These are phyloP conservation scores for Termitomyces sp. DNA, from an alignment of 768 basidiomycete genomes.

Conservation along the genomic window DNA sequence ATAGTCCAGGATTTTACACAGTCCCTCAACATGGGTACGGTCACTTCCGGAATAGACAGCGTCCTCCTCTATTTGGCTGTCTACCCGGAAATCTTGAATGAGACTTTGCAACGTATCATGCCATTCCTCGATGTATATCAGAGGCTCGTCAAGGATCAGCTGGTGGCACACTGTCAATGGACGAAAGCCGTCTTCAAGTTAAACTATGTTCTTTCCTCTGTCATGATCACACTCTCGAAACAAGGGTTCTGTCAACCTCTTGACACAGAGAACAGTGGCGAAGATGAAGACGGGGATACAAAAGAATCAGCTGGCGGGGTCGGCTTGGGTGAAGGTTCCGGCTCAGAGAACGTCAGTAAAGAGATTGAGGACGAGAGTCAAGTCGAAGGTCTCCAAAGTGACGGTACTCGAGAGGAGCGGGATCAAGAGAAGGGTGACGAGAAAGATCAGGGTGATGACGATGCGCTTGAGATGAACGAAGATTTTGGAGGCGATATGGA, in stretches of 20 bases:
- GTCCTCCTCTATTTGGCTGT: constrained; percentile 34
- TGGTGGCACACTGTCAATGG: constrained; percentile 57
- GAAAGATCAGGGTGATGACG: constrained; percentile 55
- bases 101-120: constrained; percentile 38
- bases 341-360: constrained; percentile 83
- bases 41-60: constrained; percentile 34
- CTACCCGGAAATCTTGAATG: constrained; percentile 24
- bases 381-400: constrained; percentile 85
- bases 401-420: constrained; percentile 41
- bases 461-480: constrained; percentile 87
- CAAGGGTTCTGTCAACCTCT: constrained; percentile 93
- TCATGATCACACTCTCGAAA: constrained; percentile 66
- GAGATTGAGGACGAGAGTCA: constrained; percentile 97
- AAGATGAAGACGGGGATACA: constrained; percentile 41
- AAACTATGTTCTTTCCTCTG: constrained; percentile 66
- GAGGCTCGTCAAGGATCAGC: constrained; percentile 47
- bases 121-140: constrained; percentile 75
- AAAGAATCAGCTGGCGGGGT: constrained; percentile 61
- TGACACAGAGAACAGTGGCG: constrained; percentile 55
- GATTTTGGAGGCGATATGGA: constrained; percentile 87
- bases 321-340: constrained; percentile 85
- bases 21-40: constrained; percentile 39
- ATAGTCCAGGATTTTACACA: constrained; percentile 39
- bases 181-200: constrained; percentile 81
- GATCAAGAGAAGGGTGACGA: constrained; percentile 41